Evolutionary conservation across 495 filamentous ascomycete species (phyloP).

Genomic region (Hyphodiscus hymeniophilus): DNA sequence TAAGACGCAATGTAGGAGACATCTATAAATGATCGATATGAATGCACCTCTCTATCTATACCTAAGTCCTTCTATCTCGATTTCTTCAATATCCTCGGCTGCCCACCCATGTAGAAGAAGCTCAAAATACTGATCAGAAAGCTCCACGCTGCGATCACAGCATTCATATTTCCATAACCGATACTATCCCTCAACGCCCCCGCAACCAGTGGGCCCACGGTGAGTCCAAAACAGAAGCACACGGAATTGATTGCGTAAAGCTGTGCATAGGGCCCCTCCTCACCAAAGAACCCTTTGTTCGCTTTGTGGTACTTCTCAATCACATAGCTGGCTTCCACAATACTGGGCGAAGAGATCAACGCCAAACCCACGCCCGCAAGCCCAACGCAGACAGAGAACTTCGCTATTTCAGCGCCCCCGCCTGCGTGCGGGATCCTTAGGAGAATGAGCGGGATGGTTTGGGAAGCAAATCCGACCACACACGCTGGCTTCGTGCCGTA

Average conservation of each 20-base stretch:
- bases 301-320: conserved; percentile 29
- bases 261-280: conserved; percentile 46
- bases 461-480: conserved; percentile 37
- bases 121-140: conserved; percentile 35
- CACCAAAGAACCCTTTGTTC: conserved; percentile 21
- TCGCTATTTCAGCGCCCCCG: conserved; percentile 27
- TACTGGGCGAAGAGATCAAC: conserved; percentile 34
- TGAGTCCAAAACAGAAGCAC: conserved; percentile 41
- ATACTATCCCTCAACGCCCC: conserved; percentile 39
- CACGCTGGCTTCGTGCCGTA: conserved; percentile 43
- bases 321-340: conserved; percentile 21
- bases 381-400: conserved; percentile 35
- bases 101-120: conserved; percentile 40
- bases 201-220: conserved; percentile 40
- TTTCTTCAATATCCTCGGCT: conserved; percentile 24
- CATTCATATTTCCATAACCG: conserved; percentile 53
- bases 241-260: conserved; percentile 33
- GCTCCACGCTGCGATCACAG: conserved; percentile 37
- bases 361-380: conserved; percentile 42
- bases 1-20: too few species aligned
- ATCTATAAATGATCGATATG: too few species aligned
- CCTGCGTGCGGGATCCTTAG: conserved; percentile 39
- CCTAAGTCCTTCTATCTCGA: too few species aligned
- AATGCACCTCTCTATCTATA: too few species aligned
- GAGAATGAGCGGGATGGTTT: conserved; percentile 39